Evolutionary conservation across 1,139 yeast species (phyloP).

Genomic region (Magnusiomyces suaveolens): DNA sequence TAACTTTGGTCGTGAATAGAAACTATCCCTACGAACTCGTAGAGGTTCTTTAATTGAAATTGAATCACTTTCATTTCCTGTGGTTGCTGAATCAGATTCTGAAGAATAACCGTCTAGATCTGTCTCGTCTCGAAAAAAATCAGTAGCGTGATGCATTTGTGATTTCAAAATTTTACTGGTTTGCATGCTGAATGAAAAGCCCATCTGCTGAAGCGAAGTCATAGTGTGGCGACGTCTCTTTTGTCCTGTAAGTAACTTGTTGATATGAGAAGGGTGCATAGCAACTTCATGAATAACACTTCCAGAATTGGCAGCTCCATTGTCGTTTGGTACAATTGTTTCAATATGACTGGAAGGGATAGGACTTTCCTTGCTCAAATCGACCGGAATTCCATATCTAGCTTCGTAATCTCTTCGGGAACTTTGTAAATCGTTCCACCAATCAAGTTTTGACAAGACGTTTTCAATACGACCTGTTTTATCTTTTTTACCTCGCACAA

Average conservation of each 20-base stretch:
- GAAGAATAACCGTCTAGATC: constrained; percentile 18
- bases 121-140: constrained; percentile 20
- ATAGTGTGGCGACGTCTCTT: constrained; percentile 29
- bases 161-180: constrained; percentile 40
- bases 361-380: constrained; percentile 4
- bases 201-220: constrained; percentile 47
- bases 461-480: constrained; percentile 28
- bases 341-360: constrained; percentile 12
- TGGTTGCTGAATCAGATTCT: constrained; percentile 16
- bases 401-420: constrained; percentile 39
- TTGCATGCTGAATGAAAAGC: constrained; percentile 67
- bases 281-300: background rate
- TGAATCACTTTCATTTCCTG: constrained; percentile 1
- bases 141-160: constrained; percentile 30
- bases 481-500: constrained; percentile 54
- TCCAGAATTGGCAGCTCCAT: too few relatives aligned
- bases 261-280: constrained; percentile 9
- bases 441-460: constrained; percentile 39
- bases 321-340: constrained; percentile 5
- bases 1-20: background rate
- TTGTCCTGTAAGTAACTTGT: constrained; percentile 11
- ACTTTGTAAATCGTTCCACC: constrained; percentile 60
- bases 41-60: background rate
- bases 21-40: background rate
- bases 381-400: constrained; percentile 3